Conservation (phyloP, 2,329 filamentous ascomycete species). For the Cladosporium sp. region DNA sequence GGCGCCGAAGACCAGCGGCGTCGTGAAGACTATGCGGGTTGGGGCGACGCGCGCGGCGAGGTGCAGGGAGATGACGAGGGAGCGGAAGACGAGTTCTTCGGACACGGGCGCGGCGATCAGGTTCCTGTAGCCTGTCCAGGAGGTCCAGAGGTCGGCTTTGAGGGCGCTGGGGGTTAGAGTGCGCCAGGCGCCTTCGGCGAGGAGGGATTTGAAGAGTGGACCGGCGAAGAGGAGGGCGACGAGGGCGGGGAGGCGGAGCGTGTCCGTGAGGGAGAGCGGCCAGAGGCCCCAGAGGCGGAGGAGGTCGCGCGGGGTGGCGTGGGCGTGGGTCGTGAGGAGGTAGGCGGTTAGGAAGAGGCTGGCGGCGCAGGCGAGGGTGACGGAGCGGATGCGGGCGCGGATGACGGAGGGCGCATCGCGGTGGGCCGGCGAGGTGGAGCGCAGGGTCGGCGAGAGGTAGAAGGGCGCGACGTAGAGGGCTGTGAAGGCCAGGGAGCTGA, state of each 20-base stretch:
- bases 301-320: constrained; percentile 47
- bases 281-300: constrained; percentile 73
- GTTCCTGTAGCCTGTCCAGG: constrained; percentile 82
- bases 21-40: constrained; percentile 64
- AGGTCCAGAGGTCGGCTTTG: constrained; percentile 55
- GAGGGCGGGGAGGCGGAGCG: constrained; percentile 55
- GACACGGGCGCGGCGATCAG: constrained; percentile 78
- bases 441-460: constrained; percentile 73
- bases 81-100: constrained; percentile 91
- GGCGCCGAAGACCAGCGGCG: constrained; percentile 84
- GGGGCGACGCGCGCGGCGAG: constrained; percentile 57
- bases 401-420: constrained; percentile 89
- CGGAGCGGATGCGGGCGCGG: constrained; percentile 73
- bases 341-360: constrained; percentile 62
- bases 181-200: constrained; percentile 65
- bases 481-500: constrained; percentile 61
- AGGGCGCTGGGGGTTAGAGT: constrained; percentile 46
- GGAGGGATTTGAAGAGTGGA: constrained; percentile 71
- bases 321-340: constrained; percentile 53
- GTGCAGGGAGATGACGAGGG: constrained; percentile 75
- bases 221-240: constrained; percentile 75
- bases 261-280: constrained; percentile 63
- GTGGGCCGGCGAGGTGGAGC: constrained; percentile 70
- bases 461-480: constrained; percentile 84
- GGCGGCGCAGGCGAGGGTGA: constrained; percentile 65